Conservation (phyloP, 2,329 filamentous ascomycete species). For the Tolypocladium endophyticum region DNA sequence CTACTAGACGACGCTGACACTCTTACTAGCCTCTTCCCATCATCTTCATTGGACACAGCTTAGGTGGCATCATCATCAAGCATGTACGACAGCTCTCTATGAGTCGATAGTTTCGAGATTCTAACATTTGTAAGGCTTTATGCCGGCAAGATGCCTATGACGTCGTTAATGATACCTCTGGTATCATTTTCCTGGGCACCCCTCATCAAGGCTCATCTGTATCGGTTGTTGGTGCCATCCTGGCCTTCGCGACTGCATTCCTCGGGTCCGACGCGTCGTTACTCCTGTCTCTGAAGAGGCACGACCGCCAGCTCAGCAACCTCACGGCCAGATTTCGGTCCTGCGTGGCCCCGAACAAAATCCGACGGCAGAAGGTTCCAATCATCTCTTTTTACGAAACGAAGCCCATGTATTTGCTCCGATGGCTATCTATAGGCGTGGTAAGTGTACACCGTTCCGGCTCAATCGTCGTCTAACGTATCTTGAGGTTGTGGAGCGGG, state of each 20-base stretch:
- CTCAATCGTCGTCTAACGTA: neutral
- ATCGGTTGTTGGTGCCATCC: slow-evolving; percentile 1
- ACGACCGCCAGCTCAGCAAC: slow-evolving; percentile 3
- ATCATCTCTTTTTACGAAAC: slow-evolving; percentile 9
- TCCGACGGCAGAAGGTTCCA: neutral
- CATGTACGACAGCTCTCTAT: slow-evolving; percentile 2
- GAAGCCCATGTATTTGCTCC: slow-evolving; percentile 6
- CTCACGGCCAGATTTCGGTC: neutral
- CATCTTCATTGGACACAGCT: slow-evolving; percentile 11
- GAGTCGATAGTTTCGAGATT: neutral
- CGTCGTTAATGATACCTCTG: slow-evolving; percentile 5
- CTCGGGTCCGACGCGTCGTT: slow-evolving; percentile 6
- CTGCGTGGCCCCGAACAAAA: neutral
- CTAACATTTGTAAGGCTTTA: slow-evolving; percentile 1
- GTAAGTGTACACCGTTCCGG: slow-evolving; percentile 3
- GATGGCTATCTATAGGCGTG: slow-evolving; percentile 4
- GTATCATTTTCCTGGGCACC: slow-evolving; percentile 9
- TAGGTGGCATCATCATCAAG: slow-evolving; percentile 12
- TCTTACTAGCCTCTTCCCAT: slow-evolving; percentile 7
- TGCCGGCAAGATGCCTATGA: neutral
- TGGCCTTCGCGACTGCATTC: slow-evolving; percentile 3
- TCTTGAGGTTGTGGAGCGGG: slow-evolving; percentile 2
- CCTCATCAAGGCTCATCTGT: slow-evolving; percentile 7
- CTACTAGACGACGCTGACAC: neutral
- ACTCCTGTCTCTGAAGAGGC: slow-evolving; percentile 1